A percentile compares a stretch with the other conserved stretches of the same genome.
Evolutionary conservation across 2,329 filamentous ascomycete genomes (phyloP).

Genomic region (Trichoderma gracile): DNA sequence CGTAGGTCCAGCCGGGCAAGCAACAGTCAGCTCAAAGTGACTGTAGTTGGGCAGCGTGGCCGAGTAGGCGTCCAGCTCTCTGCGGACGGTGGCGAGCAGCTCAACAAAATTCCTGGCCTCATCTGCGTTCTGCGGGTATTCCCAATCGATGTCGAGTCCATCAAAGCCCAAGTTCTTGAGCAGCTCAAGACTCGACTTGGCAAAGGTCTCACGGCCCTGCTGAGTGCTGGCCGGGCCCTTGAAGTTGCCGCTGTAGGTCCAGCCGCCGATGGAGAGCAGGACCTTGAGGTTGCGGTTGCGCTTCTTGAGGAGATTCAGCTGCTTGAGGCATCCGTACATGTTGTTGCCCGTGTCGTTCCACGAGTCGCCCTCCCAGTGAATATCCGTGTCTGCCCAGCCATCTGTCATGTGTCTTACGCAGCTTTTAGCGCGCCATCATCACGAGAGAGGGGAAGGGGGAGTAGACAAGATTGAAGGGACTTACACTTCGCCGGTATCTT

Average conservation of each 20-base stretch:
- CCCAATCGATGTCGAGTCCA: slow-evolving; percentile 69
- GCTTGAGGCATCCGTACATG: slow-evolving; percentile 85
- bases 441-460: background rate
- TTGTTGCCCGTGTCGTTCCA: slow-evolving; percentile 76
- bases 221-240: slow-evolving; percentile 70
- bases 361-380: slow-evolving; percentile 67
- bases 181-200: slow-evolving; percentile 69
- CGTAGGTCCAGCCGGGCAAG: slow-evolving; percentile 61
- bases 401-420: slow-evolving; percentile 57
- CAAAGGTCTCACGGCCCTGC: slow-evolving; percentile 70
- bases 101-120: slow-evolving; percentile 61
- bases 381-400: slow-evolving; percentile 69
- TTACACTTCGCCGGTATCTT: slow-evolving; percentile 77
- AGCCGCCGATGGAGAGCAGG: slow-evolving; percentile 84
- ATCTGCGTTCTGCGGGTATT: slow-evolving; percentile 57
- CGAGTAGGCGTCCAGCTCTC: slow-evolving; percentile 60
- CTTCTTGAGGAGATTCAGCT: slow-evolving; percentile 81
- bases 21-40: slow-evolving; percentile 66
- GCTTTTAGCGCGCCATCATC: slow-evolving; percentile 17
- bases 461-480: slow-evolving; percentile 27
- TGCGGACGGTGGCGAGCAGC: slow-evolving; percentile 58
- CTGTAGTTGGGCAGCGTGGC: slow-evolving; percentile 44
- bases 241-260: slow-evolving; percentile 89
- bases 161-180: slow-evolving; percentile 81
- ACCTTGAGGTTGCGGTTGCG: slow-evolving; percentile 81